Evolutionary conservation across 139 green algal species (phyloP).

Genomic region (Micractinium conductrix): DNA sequence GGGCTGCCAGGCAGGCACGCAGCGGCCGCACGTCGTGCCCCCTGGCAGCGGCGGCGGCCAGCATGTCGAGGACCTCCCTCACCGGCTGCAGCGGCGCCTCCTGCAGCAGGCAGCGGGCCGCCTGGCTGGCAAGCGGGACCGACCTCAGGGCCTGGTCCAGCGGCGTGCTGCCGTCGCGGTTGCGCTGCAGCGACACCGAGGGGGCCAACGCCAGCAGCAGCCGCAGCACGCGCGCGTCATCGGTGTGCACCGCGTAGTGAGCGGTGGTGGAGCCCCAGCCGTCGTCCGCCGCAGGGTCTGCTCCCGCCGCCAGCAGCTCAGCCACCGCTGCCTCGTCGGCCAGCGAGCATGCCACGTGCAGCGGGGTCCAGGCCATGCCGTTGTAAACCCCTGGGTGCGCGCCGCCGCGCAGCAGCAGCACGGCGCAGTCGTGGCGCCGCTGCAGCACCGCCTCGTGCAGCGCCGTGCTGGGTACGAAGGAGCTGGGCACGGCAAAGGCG

Average conservation of each 20-base stretch:
- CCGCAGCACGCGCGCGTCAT: too few species aligned
- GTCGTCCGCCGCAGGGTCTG: not conserved
- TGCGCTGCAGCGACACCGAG: not conserved
- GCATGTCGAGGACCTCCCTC: not conserved
- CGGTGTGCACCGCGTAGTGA: not conserved
- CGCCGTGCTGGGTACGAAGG: not conserved
- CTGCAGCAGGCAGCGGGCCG: not conserved
- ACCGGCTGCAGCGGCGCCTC: not conserved
- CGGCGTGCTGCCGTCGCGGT: not conserved
- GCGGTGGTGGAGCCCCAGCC: not conserved
- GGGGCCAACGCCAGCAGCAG: not conserved
- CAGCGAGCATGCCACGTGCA: too few species aligned
- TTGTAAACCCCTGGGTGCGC: too few species aligned
- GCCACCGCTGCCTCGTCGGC: too few species aligned
- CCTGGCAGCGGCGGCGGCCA: too few species aligned
- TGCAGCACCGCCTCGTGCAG: not conserved
- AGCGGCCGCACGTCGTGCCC: too few species aligned
- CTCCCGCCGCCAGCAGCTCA: not conserved
- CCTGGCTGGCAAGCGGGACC: too few species aligned
- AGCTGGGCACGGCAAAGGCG: too few species aligned
- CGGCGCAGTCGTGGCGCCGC: not conserved
- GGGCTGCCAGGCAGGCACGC: too few species aligned
- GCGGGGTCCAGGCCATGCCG: too few species aligned
- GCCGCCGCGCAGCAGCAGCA: not conserved
- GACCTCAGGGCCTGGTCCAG: not conserved